A percentile compares a stretch with the other conserved stretches of the same genome.
Evolutionary conservation across 2,329 filamentous ascomycete species (phyloP).

Genomic region (Blastomyces parvus): DNA sequence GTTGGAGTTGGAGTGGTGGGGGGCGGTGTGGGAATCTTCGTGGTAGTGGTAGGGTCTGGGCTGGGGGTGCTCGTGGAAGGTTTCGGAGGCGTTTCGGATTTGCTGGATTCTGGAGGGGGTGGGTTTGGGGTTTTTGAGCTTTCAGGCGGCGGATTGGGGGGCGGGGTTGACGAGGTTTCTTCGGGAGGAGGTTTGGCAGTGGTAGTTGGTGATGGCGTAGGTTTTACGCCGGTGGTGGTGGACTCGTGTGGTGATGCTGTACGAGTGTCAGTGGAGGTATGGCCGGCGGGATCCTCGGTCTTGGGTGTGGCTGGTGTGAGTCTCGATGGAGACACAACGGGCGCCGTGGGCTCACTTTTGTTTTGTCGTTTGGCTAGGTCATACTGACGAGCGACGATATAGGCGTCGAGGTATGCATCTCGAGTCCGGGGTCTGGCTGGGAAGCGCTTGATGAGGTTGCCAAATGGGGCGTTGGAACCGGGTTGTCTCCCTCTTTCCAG

Average conservation of each 20-base stretch:
- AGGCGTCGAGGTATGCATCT: background rate
- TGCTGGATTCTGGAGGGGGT: background rate
- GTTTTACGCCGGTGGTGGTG: background rate
- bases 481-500: background rate
- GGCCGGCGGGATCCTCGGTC: background rate
- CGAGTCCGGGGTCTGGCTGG: background rate
- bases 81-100: background rate
- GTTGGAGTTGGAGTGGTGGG: background rate
- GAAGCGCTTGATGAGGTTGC: background rate
- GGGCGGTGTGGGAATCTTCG: slow-evolving; percentile 15
- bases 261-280: background rate
- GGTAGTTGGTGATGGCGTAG: background rate
- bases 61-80: background rate
- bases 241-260: background rate
- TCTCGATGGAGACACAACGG: background rate
- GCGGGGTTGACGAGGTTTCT: background rate
- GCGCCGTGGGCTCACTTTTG: no score
- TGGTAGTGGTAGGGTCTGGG: slow-evolving; percentile 16
- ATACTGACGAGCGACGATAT: background rate
- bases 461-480: background rate
- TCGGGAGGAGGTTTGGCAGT: background rate
- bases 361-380: background rate
- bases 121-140: background rate
- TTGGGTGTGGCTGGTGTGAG: background rate
- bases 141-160: background rate